Percentiles rank a stretch among this genome's conserved stretches.
Evolutionary conservation across 2,329 filamentous ascomycete species (phyloP).

Genomic region (Sphaerulina musiva): DNA sequence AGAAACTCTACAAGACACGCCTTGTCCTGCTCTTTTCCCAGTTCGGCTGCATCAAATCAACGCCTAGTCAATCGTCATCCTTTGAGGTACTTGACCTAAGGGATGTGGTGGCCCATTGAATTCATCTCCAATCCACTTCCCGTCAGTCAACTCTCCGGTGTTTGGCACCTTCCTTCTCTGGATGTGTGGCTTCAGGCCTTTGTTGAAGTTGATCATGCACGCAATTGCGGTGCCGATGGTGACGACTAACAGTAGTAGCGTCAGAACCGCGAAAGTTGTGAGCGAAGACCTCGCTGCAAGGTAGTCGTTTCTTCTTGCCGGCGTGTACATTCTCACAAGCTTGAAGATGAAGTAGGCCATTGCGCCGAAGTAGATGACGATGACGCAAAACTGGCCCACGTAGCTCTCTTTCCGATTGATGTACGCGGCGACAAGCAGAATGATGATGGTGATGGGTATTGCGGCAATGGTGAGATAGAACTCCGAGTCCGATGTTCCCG

Average conservation of each 20-base stretch:
- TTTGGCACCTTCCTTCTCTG: conserved; percentile 34
- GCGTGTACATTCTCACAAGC: conserved; percentile 86
- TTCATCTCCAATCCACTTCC: conserved; percentile 22
- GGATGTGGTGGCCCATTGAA: conserved; percentile 26
- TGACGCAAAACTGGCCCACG: conserved; percentile 67
- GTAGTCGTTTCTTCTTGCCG: conserved; percentile 51
- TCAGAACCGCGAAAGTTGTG: conserved; percentile 90
- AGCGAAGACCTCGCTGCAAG: conserved; percentile 73
- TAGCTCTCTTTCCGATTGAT: conserved; percentile 80
- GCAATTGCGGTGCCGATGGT: conserved; percentile 82
- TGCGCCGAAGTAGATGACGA: conserved; percentile 78
- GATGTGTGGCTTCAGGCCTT: conserved; percentile 82
- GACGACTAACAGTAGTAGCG: conserved; percentile 76
- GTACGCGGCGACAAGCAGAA: conserved; percentile 76
- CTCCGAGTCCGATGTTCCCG: conserved; percentile 60
- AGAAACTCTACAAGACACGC: not conserved
- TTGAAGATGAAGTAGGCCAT: conserved; percentile 98
- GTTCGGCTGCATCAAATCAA: not conserved
- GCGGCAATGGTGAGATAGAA: conserved; percentile 82
- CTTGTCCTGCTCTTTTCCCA: not conserved
- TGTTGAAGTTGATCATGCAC: conserved; percentile 85
- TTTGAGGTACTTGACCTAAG: conserved; percentile 27
- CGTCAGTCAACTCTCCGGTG: conserved; percentile 14
- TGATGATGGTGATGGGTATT: conserved; percentile 82
- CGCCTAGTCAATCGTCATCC: conserved; percentile 46